Conservation (phyloP, 768 basidiomycete species). For the Podaxis mareebaensis region DNA sequence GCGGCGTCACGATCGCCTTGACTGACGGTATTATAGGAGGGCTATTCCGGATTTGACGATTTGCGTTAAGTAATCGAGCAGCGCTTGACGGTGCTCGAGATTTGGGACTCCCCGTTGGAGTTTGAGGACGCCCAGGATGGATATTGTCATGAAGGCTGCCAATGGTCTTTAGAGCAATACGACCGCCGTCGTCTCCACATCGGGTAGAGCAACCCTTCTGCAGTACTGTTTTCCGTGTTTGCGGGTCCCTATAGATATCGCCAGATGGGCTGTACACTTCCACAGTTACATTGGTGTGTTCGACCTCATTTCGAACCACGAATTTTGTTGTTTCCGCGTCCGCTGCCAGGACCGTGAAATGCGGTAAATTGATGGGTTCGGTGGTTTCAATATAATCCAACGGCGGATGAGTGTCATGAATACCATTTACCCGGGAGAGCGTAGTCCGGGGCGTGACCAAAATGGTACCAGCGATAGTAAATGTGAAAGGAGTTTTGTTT, state of each 20-base stretch:
- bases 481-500: conserved; percentile 62
- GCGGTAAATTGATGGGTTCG: conserved; percentile 62
- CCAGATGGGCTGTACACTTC: conserved; percentile 66
- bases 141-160: conserved; percentile 21
- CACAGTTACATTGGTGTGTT: conserved; percentile 42
- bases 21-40: conserved; percentile 65
- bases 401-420: conserved; percentile 18
- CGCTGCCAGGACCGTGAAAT: conserved; percentile 67
- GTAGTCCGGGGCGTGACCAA: conserved; percentile 51
- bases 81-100: conserved; percentile 30
- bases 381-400: conserved; percentile 22
- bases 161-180: conserved; percentile 51
- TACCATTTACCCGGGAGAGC: conserved; percentile 27
- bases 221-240: conserved; percentile 63
- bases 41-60: conserved; percentile 47
- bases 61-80: conserved; percentile 25
- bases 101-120: conserved; percentile 33
- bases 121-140: conserved; percentile 31
- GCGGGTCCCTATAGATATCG: conserved; percentile 53
- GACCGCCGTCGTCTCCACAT: conserved; percentile 61
- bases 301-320: conserved; percentile 60
- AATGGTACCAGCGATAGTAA: conserved; percentile 65
- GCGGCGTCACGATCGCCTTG: conserved; percentile 51
- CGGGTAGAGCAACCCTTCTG: conserved; percentile 60
- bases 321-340: conserved; percentile 61